phyloP scores from a whole-genome alignment of 2,329 filamentous ascomycete genomes.

The Colletotrichum paranaense region DNA sequence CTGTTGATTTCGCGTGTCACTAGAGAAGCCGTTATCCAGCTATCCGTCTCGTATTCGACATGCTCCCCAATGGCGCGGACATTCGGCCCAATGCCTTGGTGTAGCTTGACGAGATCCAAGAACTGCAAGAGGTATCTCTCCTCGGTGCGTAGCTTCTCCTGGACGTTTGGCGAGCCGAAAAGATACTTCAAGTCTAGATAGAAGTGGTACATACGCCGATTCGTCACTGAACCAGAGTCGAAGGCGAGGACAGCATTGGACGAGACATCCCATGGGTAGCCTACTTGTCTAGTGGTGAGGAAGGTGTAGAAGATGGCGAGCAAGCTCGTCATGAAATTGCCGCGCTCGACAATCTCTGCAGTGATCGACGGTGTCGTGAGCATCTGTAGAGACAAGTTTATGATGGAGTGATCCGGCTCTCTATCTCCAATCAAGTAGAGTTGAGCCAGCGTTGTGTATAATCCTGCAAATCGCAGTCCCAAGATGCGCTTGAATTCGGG shows the following conservation, averaged over 20 bases:
- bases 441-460: conserved; percentile 94
- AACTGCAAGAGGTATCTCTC: conserved; percentile 93
- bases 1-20: conserved; percentile 96
- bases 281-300: conserved; percentile 93
- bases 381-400: conserved; percentile 97
- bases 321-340: conserved; percentile 94
- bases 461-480: conserved; percentile 90
- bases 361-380: conserved; percentile 97
- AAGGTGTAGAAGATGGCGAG: conserved; percentile 98
- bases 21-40: conserved; percentile 96
- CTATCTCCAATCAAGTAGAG: conserved; percentile 95
- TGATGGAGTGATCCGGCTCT: conserved; percentile 97
- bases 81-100: conserved; percentile 97
- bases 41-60: conserved; percentile 97
- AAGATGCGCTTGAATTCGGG: conserved; percentile 96
- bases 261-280: conserved; percentile 90
- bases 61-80: conserved; percentile 92
- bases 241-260: conserved; percentile 89
- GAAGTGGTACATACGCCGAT: conserved; percentile 96
- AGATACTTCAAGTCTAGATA: conserved; percentile 95
- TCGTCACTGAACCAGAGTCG: conserved; percentile 93
- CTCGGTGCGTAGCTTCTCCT: conserved; percentile 84
- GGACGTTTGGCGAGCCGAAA: conserved; percentile 88
- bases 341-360: conserved; percentile 91
- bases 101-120: conserved; percentile 92